Percentiles rank a stretch among this genome's conserved stretches.
These are phyloP conservation scores for Malus asiatica DNA, from an alignment of 306 rosid genomes.

Conservation along the genomic window DNA sequence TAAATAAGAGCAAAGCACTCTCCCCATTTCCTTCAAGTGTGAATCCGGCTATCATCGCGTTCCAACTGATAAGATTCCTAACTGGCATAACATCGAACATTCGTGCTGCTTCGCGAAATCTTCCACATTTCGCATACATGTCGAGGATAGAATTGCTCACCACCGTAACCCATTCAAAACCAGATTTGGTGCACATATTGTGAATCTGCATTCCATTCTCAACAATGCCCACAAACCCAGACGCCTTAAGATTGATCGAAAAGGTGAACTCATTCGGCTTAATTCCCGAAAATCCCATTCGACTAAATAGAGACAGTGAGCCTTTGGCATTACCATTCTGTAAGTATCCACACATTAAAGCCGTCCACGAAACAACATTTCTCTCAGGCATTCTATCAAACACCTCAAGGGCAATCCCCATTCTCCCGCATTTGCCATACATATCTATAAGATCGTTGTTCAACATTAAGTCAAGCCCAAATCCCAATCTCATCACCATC, in stretches of 20 bases:
- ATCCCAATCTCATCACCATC: slow-evolving; percentile 29
- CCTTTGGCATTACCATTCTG: slow-evolving; percentile 37
- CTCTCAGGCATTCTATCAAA: slow-evolving; percentile 54
- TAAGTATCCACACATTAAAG: slow-evolving; percentile 42
- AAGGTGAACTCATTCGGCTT: slow-evolving; percentile 49
- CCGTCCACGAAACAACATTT: slow-evolving; percentile 39
- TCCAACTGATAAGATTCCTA: slow-evolving; percentile 56
- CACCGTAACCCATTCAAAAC: slow-evolving; percentile 33
- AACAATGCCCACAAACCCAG: slow-evolving; percentile 34
- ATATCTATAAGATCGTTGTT: slow-evolving; percentile 48
- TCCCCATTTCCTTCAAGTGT: slow-evolving; percentile 29
- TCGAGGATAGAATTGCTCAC: slow-evolving; percentile 56
- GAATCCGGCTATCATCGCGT: slow-evolving; percentile 55
- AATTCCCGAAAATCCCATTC: slow-evolving; percentile 30
- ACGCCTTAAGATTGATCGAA: slow-evolving; percentile 48
- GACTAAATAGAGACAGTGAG: slow-evolving; percentile 31
- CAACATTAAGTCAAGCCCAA: slow-evolving; percentile 35
- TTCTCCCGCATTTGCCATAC: slow-evolving; percentile 51
- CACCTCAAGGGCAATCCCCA: slow-evolving; percentile 24
- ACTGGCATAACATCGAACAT: slow-evolving; percentile 37
- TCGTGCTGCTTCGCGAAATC: slow-evolving; percentile 31
- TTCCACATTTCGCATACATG: slow-evolving; percentile 55
- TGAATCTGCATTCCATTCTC: slow-evolving; percentile 59
- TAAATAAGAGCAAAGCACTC: slow-evolving; percentile 39
- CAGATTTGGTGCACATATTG: slow-evolving; percentile 44